These are phyloP conservation scores for Leucosporidium yakuticum DNA, from an alignment of 768 basidiomycete species.

Conservation along the genomic window DNA sequence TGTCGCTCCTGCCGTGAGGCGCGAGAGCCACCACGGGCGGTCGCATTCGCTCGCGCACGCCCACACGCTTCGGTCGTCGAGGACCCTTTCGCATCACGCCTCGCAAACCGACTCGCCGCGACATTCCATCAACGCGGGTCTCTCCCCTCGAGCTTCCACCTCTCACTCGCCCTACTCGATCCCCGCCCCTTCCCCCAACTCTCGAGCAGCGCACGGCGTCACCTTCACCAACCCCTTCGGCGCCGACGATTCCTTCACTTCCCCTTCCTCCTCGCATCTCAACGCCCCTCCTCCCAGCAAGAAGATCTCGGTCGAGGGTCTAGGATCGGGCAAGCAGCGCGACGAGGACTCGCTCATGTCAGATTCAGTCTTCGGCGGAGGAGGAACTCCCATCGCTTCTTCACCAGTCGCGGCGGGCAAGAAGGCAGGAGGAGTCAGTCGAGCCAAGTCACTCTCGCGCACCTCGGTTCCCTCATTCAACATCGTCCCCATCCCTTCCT, in stretches of 20 bases:
- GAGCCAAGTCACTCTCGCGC: slow-evolving; percentile 25
- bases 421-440: background rate
- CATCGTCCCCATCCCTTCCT: slow-evolving; percentile 23
- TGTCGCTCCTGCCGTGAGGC: slow-evolving; percentile 2
- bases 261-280: background rate
- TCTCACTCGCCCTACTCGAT: background rate
- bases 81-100: slow-evolving; percentile 20
- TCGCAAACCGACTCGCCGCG: slow-evolving; percentile 1
- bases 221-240: slow-evolving; percentile 21
- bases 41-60: slow-evolving; percentile 31
- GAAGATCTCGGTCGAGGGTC: slow-evolving; percentile 29
- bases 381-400: slow-evolving; percentile 23
- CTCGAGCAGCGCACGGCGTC: background rate
- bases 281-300: slow-evolving; percentile 24
- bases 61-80: slow-evolving; percentile 21
- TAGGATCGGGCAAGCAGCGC: slow-evolving; percentile 10
- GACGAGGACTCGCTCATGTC: slow-evolving; percentile 9
- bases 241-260: background rate
- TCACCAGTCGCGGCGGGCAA: slow-evolving; percentile 10
- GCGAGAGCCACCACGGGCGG: slow-evolving; percentile 16
- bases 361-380: background rate
- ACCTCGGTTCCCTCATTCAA: slow-evolving; percentile 26
- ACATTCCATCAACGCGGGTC: background rate
- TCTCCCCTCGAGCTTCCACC: background rate
- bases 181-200: slow-evolving; percentile 8